phyloP scores from a whole-genome alignment of 1,139 yeast species.

The Pichia sp. region DNA sequence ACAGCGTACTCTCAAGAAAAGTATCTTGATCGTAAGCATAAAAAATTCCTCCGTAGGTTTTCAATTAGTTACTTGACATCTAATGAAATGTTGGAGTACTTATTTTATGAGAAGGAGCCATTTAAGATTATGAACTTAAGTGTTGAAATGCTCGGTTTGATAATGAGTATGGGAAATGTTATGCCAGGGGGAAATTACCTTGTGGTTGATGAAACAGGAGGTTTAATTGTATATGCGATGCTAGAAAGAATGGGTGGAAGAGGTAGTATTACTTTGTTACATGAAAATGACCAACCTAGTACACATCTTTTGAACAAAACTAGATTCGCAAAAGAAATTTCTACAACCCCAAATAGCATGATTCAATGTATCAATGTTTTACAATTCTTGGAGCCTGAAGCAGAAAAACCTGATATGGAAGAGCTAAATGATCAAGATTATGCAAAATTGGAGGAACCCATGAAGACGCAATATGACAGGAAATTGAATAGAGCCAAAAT shows the following conservation, averaged over 20 bases:
- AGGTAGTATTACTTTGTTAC: slow-evolving; percentile 71
- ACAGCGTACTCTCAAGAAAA: slow-evolving; percentile 88
- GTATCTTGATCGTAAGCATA: slow-evolving; percentile 83
- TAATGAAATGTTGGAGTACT: slow-evolving; percentile 62
- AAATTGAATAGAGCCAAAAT: slow-evolving; percentile 53
- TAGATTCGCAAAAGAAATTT: slow-evolving; percentile 48
- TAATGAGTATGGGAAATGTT: slow-evolving; percentile 71
- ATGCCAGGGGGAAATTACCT: slow-evolving; percentile 86
- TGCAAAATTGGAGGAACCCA: slow-evolving; percentile 48
- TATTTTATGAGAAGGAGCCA: slow-evolving; percentile 63
- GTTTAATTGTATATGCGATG: slow-evolving; percentile 73
- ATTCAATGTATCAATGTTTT: slow-evolving; percentile 69
- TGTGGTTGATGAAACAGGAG: slow-evolving; percentile 88
- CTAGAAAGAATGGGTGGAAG: slow-evolving; percentile 83
- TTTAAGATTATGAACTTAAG: slow-evolving; percentile 73
- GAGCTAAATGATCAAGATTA: slow-evolving; percentile 47
- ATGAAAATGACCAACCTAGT: slow-evolving; percentile 91
- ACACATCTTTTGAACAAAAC: slow-evolving; percentile 62
- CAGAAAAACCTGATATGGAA: slow-evolving; percentile 46
- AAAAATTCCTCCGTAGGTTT: slow-evolving; percentile 80
- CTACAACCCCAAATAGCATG: slow-evolving; percentile 42
- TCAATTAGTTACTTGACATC: slow-evolving; percentile 75
- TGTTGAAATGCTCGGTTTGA: slow-evolving; percentile 70
- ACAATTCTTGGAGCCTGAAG: slow-evolving; percentile 72
- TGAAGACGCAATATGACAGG: slow-evolving; percentile 61